These are phyloP conservation scores for Cystobasidium slooffiae DNA, from an alignment of 1,284 basidiomycete species.

Conservation along the genomic window DNA sequence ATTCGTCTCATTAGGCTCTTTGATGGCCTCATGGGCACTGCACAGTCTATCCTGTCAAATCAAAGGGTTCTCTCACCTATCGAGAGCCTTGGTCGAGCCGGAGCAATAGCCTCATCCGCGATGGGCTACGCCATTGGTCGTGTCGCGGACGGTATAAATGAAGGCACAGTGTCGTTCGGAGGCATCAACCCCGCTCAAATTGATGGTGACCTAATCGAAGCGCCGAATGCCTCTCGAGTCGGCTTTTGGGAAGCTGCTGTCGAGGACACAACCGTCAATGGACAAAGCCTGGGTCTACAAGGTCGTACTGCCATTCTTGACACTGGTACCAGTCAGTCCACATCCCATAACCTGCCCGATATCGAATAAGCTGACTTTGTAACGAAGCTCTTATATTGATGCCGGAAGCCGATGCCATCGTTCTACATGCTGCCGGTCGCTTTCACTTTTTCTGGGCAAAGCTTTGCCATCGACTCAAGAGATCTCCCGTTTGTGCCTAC, in stretches of 20 bases:
- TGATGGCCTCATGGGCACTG: slow-evolving; percentile 83
- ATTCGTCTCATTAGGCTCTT: no score
- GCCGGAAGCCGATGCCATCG: slow-evolving; percentile 61
- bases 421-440: slow-evolving; percentile 68
- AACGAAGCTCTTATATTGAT: slow-evolving; percentile 59
- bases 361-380: slow-evolving; percentile 32
- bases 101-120: slow-evolving; percentile 70
- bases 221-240: slow-evolving; percentile 54
- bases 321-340: slow-evolving; percentile 64
- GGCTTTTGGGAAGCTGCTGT: slow-evolving; percentile 76
- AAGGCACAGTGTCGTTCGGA: slow-evolving; percentile 75
- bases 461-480: slow-evolving; percentile 68
- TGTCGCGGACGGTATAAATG: slow-evolving; percentile 69
- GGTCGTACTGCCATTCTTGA: slow-evolving; percentile 76
- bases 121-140: slow-evolving; percentile 81
- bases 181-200: slow-evolving; percentile 75
- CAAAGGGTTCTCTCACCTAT: slow-evolving; percentile 72
- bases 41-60: slow-evolving; percentile 70
- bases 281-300: slow-evolving; percentile 62
- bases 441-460: slow-evolving; percentile 68
- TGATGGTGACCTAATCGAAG: slow-evolving; percentile 57
- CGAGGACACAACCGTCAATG: slow-evolving; percentile 66
- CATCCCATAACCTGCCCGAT: no score
- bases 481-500: slow-evolving; percentile 75
- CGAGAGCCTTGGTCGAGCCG: slow-evolving; percentile 69